Base-by-base conservation (phyloP, 2,329 filamentous ascomycete species). In the Aspergillus glaucus region DNA sequence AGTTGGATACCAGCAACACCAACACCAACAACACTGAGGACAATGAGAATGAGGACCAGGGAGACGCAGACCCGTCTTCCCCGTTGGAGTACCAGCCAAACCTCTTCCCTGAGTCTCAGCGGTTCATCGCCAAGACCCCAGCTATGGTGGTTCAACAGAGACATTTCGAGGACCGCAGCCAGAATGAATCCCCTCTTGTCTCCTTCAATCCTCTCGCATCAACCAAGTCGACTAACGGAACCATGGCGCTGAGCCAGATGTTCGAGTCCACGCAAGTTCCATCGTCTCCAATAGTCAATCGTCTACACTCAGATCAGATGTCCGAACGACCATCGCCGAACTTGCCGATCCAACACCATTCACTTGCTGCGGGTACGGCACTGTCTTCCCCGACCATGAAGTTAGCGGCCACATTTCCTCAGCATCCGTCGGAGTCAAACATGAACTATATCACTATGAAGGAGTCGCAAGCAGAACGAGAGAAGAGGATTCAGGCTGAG, bases 11-110 rank as follows among this genome's bases (percentile, higher is more conserved):
- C 26, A 54, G 53, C 14, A 55, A 59, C 37, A 57, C 54, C 79
- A 52, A 88, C 79, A 47, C 88, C 72, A 24, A 63, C 50, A 47
- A 88, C 72, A 24, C 62, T 49, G 64, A 69, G 44, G 67, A 71
- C n/a, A 40, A 40, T 40, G 62, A 63, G 48, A 64, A 57, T 30
- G 63, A 60, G 37, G 66, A 63, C 17, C 52, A 57, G 10, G 62
- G 57, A 19, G 60, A 67, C 9, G 37, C 10, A 40, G 37, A 37
- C n/a, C 34, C 17, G 5, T 72, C 69, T 1, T 71, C 69, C 32
- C 69, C 69, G 8, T 58, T 65, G 46, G 59, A 59, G 6, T 66
- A 60, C 41, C 64, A 69, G 26, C 66, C 67, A 17, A 62, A 71
- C 42, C 60, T 68, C 3, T 75, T 75, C 48, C 72, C 72, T 2